phyloP scores from a whole-genome alignment of 495 filamentous ascomycete genomes.

The Aspergillus conjunctus region DNA sequence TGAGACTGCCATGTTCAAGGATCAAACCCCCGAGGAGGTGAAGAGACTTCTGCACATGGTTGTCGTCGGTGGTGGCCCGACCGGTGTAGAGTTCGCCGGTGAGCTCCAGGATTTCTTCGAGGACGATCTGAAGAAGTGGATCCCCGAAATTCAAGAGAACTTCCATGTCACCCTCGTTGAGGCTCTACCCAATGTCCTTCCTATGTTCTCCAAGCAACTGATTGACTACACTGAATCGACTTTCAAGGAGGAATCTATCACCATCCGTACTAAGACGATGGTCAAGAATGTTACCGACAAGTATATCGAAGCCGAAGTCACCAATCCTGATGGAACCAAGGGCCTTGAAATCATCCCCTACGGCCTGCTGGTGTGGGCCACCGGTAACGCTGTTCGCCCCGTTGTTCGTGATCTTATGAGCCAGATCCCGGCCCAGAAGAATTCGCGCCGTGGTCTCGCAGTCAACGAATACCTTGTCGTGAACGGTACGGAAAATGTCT shows the following conservation, averaged over 20 bases:
- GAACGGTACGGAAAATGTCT: conserved; percentile 93
- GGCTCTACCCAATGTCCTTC: conserved; percentile 95
- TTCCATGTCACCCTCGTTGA: conserved; percentile 98
- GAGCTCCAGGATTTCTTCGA: conserved; percentile 99
- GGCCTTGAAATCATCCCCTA: conserved; percentile 81
- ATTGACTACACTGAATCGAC: conserved; percentile 99
- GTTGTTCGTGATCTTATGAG: conserved; percentile 87
- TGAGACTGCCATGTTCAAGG: conserved; percentile 98
- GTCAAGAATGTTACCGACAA: conserved; percentile 97
- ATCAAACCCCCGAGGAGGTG: conserved; percentile 85
- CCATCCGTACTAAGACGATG: conserved; percentile 97
- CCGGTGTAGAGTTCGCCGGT: conserved; percentile 97
- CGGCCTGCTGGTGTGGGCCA: conserved; percentile 97
- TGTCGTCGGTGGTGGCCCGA: conserved; percentile 96
- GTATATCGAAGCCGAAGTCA: conserved; percentile 87
- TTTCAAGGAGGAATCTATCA: conserved; percentile 97
- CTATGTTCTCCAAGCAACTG: conserved; percentile 98
- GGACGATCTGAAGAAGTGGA: conserved; percentile 95
- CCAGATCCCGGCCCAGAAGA: conserved; percentile 90
- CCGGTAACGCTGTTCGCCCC: conserved; percentile 89
- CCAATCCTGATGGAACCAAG: conserved; percentile 85
- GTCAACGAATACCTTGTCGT: conserved; percentile 99
- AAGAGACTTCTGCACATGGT: conserved; percentile 98
- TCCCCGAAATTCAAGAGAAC: conserved; percentile 89
- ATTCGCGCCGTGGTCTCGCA: conserved; percentile 89